phyloP scores from a whole-genome alignment of 257 asterid species.

The Solanum pinnatisectum region DNA sequence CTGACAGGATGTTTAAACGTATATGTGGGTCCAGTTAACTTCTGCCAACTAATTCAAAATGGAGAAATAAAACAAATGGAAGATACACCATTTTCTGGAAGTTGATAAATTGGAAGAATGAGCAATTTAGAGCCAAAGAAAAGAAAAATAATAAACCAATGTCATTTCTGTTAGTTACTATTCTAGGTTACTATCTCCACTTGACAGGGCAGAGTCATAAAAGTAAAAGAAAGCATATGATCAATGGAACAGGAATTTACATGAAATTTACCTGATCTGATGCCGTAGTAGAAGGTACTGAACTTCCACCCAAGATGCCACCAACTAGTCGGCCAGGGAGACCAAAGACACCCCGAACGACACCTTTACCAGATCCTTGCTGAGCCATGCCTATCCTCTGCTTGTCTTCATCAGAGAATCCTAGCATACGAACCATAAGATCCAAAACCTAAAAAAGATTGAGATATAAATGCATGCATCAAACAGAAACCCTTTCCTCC shows the following conservation, averaged over 20 bases:
- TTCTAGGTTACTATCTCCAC: not conserved
- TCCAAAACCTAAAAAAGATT: constrained; percentile 63
- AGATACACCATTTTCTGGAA: not conserved
- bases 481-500: not conserved
- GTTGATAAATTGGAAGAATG: not conserved
- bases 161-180: not conserved
- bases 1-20: not conserved
- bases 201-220: not conserved
- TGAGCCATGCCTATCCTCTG: constrained; percentile 86
- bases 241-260: not conserved
- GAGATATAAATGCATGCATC: not conserved
- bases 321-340: constrained; percentile 94
- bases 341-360: constrained; percentile 92
- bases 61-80: not conserved
- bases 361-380: constrained; percentile 89
- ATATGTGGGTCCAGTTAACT: not conserved
- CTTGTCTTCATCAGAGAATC: constrained; percentile 95
- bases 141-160: not conserved
- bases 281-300: constrained; percentile 41
- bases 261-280: constrained; percentile 59
- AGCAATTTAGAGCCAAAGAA: not conserved
- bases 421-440: constrained; percentile 94
- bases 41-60: not conserved
- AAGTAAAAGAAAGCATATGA: not conserved
- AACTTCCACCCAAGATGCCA: constrained; percentile 66